phyloP scores from a whole-genome alignment of 305 asterid genomes.

The Solanum chacoense region DNA sequence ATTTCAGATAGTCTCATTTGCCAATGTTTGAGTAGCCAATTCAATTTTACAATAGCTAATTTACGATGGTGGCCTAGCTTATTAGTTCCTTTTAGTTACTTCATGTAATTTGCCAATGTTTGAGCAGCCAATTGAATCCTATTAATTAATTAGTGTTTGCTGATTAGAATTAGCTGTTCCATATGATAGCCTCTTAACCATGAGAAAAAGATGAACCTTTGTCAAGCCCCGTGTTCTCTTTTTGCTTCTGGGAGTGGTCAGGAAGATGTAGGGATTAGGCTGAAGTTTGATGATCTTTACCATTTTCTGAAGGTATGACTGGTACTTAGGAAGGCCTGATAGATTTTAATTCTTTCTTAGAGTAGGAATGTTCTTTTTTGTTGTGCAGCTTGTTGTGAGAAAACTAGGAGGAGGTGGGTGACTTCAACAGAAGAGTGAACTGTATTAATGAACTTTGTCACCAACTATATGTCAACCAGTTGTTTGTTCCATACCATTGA shows the following conservation, averaged over 20 bases:
- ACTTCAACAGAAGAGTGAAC: not conserved
- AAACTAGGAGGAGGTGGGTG: not conserved
- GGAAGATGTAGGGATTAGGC: not conserved
- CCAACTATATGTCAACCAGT: not conserved
- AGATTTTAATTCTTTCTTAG: not conserved
- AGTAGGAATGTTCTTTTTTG: not conserved
- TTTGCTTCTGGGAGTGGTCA: not conserved
- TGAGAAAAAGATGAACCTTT: not conserved
- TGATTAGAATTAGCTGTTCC: not conserved
- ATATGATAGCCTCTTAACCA: not conserved
- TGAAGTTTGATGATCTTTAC: not conserved
- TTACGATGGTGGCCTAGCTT: not conserved
- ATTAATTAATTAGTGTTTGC: not conserved
- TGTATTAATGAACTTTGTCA: not conserved
- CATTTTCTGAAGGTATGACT: not conserved
- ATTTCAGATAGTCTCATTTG: not conserved
- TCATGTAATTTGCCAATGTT: not conserved
- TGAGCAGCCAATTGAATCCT: not conserved
- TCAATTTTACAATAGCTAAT: not conserved
- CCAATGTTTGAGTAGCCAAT: not conserved
- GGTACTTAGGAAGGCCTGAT: not conserved
- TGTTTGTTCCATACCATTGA: not conserved
- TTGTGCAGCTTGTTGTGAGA: not conserved
- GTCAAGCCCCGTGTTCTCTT: not conserved
- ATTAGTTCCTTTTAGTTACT: not conserved